Evolutionary conservation across 2,329 filamentous ascomycete species (phyloP).

Genomic region (Aureobasidium pullulans): DNA sequence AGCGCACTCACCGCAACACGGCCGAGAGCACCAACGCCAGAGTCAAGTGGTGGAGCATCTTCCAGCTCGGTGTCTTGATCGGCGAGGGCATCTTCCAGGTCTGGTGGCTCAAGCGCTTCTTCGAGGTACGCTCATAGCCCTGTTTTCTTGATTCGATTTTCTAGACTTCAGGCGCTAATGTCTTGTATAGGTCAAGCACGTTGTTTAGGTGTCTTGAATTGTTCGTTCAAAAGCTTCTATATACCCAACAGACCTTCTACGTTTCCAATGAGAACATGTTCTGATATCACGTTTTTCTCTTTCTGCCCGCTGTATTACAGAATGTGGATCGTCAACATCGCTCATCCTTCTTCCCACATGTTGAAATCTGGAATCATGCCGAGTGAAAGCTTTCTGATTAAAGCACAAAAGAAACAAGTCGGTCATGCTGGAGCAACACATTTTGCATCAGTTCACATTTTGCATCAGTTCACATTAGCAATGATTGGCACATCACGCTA

Average conservation of each 20-base stretch:
- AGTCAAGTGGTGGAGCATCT: constrained; percentile 99
- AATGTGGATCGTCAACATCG: no score
- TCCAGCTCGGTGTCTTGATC: constrained; percentile 81
- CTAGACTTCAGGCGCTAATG: constrained; percentile 2
- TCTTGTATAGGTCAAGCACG: constrained; percentile 30
- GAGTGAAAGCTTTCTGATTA: no score
- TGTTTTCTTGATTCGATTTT: constrained; percentile 1
- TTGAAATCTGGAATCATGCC: no score
- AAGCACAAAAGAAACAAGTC: no score
- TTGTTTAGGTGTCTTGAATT: constrained; percentile 23
- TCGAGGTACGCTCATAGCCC: constrained; percentile 55
- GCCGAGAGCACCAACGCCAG: constrained; percentile 95
- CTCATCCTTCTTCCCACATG: no score
- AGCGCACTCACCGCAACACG: constrained; percentile 95
- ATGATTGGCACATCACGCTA: no score
- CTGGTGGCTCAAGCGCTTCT: constrained; percentile 98
- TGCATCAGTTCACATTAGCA: no score
- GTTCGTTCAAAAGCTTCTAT: not conserved
- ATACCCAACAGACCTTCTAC: constrained; percentile 10
- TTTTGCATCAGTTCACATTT: no score
- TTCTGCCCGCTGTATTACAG: not conserved
- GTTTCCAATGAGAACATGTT: constrained; percentile 13
- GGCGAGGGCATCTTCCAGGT: constrained; percentile 96
- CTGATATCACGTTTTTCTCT: not conserved
- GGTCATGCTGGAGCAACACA: no score